phyloP scores from a whole-genome alignment of 495 filamentous ascomycete species.

The Penicillium coffeae region DNA sequence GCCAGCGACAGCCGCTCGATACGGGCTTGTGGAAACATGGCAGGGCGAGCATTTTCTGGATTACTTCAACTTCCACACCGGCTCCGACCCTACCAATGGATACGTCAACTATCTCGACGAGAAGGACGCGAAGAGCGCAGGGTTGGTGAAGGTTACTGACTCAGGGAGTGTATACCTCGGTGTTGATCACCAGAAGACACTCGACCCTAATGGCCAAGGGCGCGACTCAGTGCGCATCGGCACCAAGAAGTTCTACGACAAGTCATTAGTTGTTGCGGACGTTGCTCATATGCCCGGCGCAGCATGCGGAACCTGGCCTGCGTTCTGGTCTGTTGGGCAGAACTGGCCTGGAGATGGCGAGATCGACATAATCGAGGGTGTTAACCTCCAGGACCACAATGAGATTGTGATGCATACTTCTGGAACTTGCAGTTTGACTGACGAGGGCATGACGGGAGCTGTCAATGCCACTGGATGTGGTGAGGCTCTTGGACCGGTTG shows the following conservation, averaged over 20 bases:
- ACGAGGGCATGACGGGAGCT: slow-evolving; percentile 44
- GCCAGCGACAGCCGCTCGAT: slow-evolving; percentile 19
- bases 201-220: slow-evolving; percentile 42
- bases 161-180: slow-evolving; percentile 49
- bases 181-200: slow-evolving; percentile 41
- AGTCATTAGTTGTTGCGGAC: slow-evolving; percentile 70
- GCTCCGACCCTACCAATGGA: slow-evolving; percentile 64
- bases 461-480: slow-evolving; percentile 54
- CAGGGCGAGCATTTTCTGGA: slow-evolving; percentile 48
- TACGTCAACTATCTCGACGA: slow-evolving; percentile 64
- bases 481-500: slow-evolving; percentile 46
- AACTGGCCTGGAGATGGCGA: slow-evolving; percentile 79
- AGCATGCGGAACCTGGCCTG: slow-evolving; percentile 69
- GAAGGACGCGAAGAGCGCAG: slow-evolving; percentile 48
- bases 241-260: slow-evolving; percentile 62
- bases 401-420: slow-evolving; percentile 73
- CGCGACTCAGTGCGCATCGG: slow-evolving; percentile 65
- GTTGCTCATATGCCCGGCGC: slow-evolving; percentile 71
- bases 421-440: slow-evolving; percentile 57
- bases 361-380: slow-evolving; percentile 90
- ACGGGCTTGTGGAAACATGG: slow-evolving; percentile 43
- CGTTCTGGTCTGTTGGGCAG: slow-evolving; percentile 71
- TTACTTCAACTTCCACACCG: slow-evolving; percentile 47
- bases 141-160: slow-evolving; percentile 54
- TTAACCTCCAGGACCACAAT: slow-evolving; percentile 63